These are phyloP conservation scores for Monosporascus sp. DNA, from an alignment of 2,329 filamentous ascomycete genomes.

Conservation along the genomic window DNA sequence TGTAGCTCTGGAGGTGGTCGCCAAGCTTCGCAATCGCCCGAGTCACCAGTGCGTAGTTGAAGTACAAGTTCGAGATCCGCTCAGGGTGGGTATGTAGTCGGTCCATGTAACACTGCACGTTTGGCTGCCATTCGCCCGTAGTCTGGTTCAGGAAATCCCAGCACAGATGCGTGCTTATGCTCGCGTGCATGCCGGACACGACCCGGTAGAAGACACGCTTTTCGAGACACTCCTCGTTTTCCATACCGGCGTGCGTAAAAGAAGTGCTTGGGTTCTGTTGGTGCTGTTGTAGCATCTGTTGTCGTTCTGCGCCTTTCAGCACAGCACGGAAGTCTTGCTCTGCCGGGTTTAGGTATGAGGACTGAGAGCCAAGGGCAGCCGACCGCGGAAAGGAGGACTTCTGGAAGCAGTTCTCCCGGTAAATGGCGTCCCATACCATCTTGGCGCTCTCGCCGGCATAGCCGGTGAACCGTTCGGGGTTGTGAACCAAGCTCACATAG, in stretches of 20 bases:
- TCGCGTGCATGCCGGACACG: slow-evolving; percentile 95
- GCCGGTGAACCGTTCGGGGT: slow-evolving; percentile 92
- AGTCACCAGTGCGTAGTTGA: slow-evolving; percentile 95
- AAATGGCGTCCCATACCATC: slow-evolving; percentile 95
- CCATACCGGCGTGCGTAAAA: slow-evolving; percentile 60
- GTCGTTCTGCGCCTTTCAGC: slow-evolving; percentile 52
- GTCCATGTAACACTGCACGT: slow-evolving; percentile 79
- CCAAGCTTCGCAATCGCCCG: slow-evolving; percentile 88
- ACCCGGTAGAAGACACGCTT: slow-evolving; percentile 98
- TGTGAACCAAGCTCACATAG: slow-evolving; percentile 90
- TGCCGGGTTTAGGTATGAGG: slow-evolving; percentile 43
- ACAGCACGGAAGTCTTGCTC: slow-evolving; percentile 58
- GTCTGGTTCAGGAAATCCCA: slow-evolving; percentile 95
- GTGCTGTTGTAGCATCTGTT: slow-evolving; percentile 57
- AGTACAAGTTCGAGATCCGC: slow-evolving; percentile 94
- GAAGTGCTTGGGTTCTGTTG: slow-evolving; percentile 50
- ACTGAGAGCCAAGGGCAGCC: slow-evolving; percentile 46
- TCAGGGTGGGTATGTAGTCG: slow-evolving; percentile 84
- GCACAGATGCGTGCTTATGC: slow-evolving; percentile 93
- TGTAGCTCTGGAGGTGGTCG: slow-evolving; percentile 75
- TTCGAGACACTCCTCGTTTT: slow-evolving; percentile 87
- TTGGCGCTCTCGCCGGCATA: slow-evolving; percentile 79
- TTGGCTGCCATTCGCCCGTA: slow-evolving; percentile 88
- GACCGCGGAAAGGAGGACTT: slow-evolving; percentile 58
- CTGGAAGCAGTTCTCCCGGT: slow-evolving; percentile 94